Evolutionary conservation across 148 eudicot species (phyloP), one percentile per base, ranked within the genome.

Genomic region (Chenopodium berlandieri): DNA sequence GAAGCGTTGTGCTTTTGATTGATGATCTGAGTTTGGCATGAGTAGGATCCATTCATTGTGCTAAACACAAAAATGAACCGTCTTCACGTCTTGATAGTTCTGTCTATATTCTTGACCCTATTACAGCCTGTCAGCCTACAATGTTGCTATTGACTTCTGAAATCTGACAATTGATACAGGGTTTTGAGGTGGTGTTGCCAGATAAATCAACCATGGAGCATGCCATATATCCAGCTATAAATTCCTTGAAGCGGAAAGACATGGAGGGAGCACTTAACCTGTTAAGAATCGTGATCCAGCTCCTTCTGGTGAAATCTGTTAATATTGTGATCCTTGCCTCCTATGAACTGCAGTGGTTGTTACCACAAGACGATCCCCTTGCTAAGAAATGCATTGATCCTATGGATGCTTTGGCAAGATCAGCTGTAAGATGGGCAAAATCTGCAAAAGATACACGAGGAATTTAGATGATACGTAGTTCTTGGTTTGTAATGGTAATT

Each of bases 301-400:
- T 86, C 50, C 93, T 92, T 67, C 75, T 90, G 48, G 89, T 92
- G 25, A 85, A 86, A 75, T 91, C 87, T 34, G 95, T 85, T 52
- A 92, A 92, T 74, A 73, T 50, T n/a, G 88, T 92, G 60, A 86
- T 92, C 66, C 83, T 92, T 78, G 91, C 92, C 47, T 88, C 89
- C 14, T 92, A 92, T 71, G 93, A 92, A 54, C 30, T 92, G 25
- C 89, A 84, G 9, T 83, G 87, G 71, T 75, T 92, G 46, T 82
- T 90, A 82, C 92, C 95, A 7, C 64, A 74, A 0, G 87, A 88
- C 25, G 95, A 92, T 79, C 95, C 95, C 56, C 93, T 92, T 80
- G 78, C 76, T 16, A 90, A 84, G 83, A 89, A 83, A 80, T 92
- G 93, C 79, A 70, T 92, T 14, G 92, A 92, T 80, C 95, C 95